Base-by-base conservation (phyloP, 208 protist genomes). In the Trypanosoma mega region DNA sequence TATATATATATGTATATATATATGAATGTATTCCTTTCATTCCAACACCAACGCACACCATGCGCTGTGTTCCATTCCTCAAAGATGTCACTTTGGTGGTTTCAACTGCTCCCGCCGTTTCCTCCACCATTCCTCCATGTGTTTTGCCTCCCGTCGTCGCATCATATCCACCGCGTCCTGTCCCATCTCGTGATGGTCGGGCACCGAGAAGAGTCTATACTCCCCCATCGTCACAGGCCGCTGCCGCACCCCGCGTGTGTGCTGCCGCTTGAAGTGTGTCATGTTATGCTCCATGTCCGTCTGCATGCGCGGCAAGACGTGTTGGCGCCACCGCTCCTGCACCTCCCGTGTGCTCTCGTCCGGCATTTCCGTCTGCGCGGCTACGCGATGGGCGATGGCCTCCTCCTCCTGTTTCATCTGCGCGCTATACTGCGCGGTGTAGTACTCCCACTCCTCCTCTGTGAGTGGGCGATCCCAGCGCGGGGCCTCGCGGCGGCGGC, bases 151-250 rank as follows among this genome's bases (percentile, higher is more conserved):
- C 11, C 80, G 77, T 18, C 82, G 47, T 20, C 87, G 77, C 68
- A 94, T 73, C 78, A 82, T 83, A 46, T 90, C 72, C 12, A 94
- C 76, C 7, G 87, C 83, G 63, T 94, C 87, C 72, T 91, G 83
- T 2, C 84, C 87, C 20, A 94, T 37, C 23, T 63, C 76, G 31
- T 59, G 70, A 53, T 90, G 81, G 41, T 91, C 78, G 23, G 87
- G 87, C 0, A 82, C 76, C 14, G 87, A 78, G 50, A 94, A 94
- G 3, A 94, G 68, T 48, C 59, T 78, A 54, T 94, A 94, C 71
- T 91, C 83, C 7, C 69, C 63, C 53, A 89, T 34, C 48, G 66
- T 74, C 34, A 78, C 74, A 2, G 73, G 53, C 27, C 69, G 37
- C 24, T n/a, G 26, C 21, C 14, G 65, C 20, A 66, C 62, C n/a